phyloP scores from a whole-genome alignment of 2,329 filamentous ascomycete genomes.

The Aspergillus latus region DNA sequence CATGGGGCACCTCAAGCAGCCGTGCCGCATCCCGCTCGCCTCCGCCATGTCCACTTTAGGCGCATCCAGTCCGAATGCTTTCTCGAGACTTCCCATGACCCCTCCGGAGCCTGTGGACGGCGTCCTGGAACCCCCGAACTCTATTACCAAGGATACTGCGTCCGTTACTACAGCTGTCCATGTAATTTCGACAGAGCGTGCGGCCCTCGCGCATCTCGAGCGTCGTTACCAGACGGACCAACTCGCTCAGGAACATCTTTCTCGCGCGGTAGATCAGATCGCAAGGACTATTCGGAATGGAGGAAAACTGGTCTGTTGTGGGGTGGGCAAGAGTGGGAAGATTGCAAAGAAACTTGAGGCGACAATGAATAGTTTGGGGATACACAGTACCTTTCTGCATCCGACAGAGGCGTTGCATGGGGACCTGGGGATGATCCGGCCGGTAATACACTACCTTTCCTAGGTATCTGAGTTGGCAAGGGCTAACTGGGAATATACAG shows the following conservation, averaged over 20 bases:
- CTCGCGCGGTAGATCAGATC: conserved; percentile 69
- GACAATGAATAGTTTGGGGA: conserved; percentile 85
- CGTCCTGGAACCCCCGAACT: conserved; percentile 11
- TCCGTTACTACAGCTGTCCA: conserved; percentile 66
- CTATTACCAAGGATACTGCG: conserved; percentile 22
- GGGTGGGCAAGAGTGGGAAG: conserved; percentile 90
- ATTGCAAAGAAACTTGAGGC: conserved; percentile 87
- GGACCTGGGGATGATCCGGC: conserved; percentile 76
- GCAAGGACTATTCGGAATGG: conserved; percentile 57
- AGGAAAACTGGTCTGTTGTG: conserved; percentile 80
- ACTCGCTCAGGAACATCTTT: conserved; percentile 67
- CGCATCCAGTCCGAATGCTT: conserved; percentile 17
- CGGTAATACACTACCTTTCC: conserved; percentile 40
- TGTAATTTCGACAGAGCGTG: conserved; percentile 79
- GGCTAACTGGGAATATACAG: conserved; percentile 27
- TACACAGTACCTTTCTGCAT: conserved; percentile 79
- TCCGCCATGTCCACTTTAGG: conserved; percentile 22
- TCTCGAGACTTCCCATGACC: conserved; percentile 38
- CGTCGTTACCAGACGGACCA: conserved; percentile 71
- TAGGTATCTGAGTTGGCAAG: background rate
- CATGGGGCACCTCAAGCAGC: conserved; percentile 28
- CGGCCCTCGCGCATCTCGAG: conserved; percentile 72
- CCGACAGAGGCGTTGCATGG: conserved; percentile 91
- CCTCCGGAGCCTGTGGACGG: conserved; percentile 36
- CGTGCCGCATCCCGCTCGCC: conserved; percentile 23